These are phyloP conservation scores for Pascua sp. DNA, from an alignment of 1,284 basidiomycete species.

Conservation along the genomic window DNA sequence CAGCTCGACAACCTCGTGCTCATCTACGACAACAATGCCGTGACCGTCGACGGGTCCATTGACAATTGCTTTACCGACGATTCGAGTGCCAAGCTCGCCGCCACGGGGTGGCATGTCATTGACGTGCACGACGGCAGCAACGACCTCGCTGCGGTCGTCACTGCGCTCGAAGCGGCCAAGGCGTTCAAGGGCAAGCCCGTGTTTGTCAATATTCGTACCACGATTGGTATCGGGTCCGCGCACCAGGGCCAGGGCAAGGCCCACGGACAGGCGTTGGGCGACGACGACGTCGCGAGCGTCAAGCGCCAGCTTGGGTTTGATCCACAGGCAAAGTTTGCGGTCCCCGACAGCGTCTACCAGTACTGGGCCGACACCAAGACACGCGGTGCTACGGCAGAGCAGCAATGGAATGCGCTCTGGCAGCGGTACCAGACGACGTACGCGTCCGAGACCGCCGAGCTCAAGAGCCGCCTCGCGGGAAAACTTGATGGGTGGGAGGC, in stretches of 20 bases:
- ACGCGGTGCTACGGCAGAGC: constrained; percentile 15
- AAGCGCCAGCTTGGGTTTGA: constrained; percentile 24
- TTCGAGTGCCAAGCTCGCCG: constrained; percentile 24
- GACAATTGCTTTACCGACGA: constrained; percentile 34
- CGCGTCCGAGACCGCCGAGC: constrained; percentile 16
- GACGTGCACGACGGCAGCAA: constrained; percentile 23
- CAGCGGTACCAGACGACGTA: constrained; percentile 15
- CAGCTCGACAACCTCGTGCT: constrained; percentile 34
- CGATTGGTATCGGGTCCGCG: constrained; percentile 23
- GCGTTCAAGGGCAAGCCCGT: constrained; percentile 21
- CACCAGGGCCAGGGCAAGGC: constrained; percentile 19
- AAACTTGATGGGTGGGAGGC: constrained; percentile 14
- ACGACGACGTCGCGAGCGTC: constrained; percentile 23
- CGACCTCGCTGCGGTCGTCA: constrained; percentile 23
- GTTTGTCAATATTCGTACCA: constrained; percentile 23
- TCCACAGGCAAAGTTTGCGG: constrained; percentile 18
- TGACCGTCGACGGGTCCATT: constrained; percentile 35
- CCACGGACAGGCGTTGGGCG: constrained; percentile 26
- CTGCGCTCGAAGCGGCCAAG: constrained; percentile 40
- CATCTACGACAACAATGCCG: constrained; percentile 33
- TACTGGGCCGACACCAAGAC: constrained; percentile 17
- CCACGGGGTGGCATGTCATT: constrained; percentile 31
- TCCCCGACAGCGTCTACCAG: constrained; percentile 21
- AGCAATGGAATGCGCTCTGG: constrained; percentile 21
- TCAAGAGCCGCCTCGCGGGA: constrained; percentile 16